phyloP scores from a whole-genome alignment of 139 green algal species.

The Asterochloris erici region DNA sequence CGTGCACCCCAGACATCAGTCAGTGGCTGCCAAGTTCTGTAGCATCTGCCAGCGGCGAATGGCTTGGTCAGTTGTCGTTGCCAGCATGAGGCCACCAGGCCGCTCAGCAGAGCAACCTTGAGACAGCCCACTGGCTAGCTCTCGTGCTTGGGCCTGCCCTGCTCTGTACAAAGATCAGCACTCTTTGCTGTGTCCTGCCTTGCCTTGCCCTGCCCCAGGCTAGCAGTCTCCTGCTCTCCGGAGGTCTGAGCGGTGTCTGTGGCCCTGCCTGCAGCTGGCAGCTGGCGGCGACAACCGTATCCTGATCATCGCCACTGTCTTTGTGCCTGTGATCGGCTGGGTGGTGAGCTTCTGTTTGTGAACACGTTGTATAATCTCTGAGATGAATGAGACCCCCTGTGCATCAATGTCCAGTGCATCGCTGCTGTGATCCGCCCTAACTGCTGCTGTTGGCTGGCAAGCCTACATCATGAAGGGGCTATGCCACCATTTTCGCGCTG shows the following conservation, averaged over 20 bases:
- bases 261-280: not conserved
- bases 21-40: no score
- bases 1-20: no score
- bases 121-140: slow-evolving; percentile 11
- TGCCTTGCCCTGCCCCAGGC: not conserved
- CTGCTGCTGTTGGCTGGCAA: no score
- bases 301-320: slow-evolving; percentile 45
- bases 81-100: no score
- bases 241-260: not conserved
- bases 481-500: no score
- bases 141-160: not conserved
- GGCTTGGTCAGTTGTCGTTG: not conserved
- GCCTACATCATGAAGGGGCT: no score
- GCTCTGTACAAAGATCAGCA: no score
- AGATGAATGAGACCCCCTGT: no score
- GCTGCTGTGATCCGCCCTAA: no score
- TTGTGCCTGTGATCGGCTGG: slow-evolving; percentile 55
- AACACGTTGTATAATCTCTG: no score
- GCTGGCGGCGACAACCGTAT: slow-evolving; percentile 57
- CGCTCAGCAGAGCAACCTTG: not conserved
- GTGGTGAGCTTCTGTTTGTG: slow-evolving; percentile 31
- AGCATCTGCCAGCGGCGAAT: not conserved
- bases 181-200: not conserved
- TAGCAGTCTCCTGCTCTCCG: not conserved
- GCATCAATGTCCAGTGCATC: no score